These are phyloP conservation scores for Phytophthora palmivora DNA, from an alignment of 352 stramenopile genomes.

Conservation along the genomic window DNA sequence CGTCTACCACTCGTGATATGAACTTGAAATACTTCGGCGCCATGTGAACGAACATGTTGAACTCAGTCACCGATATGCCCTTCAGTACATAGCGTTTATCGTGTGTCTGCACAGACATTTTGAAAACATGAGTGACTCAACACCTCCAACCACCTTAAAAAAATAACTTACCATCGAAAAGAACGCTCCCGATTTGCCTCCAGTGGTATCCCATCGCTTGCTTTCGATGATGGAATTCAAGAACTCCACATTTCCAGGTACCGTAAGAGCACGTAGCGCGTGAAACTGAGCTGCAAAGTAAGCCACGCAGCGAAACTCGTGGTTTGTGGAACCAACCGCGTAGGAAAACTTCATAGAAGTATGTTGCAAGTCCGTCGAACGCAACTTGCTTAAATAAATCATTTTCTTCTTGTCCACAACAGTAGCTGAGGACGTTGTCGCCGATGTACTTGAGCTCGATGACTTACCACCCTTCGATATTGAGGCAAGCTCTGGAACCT, in stretches of 20 bases:
- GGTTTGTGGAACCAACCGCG: conserved; percentile 51
- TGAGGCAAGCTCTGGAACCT: conserved; percentile 14
- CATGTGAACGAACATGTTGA: conserved; percentile 93
- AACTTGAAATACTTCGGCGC: conserved; percentile 90
- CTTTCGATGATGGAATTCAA: conserved; percentile 86
- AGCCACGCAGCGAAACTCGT: conserved; percentile 73
- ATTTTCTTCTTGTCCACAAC: conserved; percentile 47
- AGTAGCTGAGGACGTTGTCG: conserved; percentile 15
- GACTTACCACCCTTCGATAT: conserved; percentile 1
- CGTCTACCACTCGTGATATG: conserved; percentile 70
- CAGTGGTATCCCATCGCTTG: conserved; percentile 75
- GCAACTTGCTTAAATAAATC: conserved; percentile 77
- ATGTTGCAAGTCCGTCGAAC: conserved; percentile 73
- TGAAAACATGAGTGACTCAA: conserved; percentile 10
- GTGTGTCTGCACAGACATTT: conserved; percentile 56
- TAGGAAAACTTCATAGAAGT: conserved; percentile 85
- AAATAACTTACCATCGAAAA: conserved; percentile 75
- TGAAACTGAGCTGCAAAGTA: conserved; percentile 90
- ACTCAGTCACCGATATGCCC: conserved; percentile 85
- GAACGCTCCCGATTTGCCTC: conserved; percentile 87
- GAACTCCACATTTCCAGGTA: conserved; percentile 77
- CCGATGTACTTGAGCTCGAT: conserved; percentile 13
- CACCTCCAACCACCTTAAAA: conserved; percentile 3
- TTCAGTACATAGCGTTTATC: conserved; percentile 89
- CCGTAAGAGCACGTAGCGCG: conserved; percentile 67